Base-by-base conservation (phyloP, 495 filamentous ascomycete species). In the Podospora australis region DNA sequence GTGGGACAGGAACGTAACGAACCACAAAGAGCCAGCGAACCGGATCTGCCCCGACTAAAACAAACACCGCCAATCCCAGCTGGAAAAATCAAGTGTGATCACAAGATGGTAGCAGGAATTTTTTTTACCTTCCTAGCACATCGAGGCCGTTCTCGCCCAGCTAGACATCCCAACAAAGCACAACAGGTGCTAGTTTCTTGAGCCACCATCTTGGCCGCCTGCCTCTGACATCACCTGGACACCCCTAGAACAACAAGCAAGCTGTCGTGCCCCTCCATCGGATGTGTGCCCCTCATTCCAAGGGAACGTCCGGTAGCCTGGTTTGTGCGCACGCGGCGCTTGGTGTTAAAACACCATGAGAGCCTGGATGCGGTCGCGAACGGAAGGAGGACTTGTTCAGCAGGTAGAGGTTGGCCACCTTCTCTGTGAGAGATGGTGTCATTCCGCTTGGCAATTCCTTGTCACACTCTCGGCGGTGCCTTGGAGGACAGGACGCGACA, bases 391-490 rank as follows among this genome's bases (percentile, higher is more conserved):
- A 56, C 28, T 21, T 5, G 29, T n/a, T n/a, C n/a, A n/a, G n/a
- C n/a, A n/a, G n/a, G n/a, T n/a, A n/a, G n/a, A n/a, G 51, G 55
- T 54, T 54, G 55, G 55, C 44, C 36, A 19, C 19, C 11, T 23
- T 22, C 13, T 40, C 24, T 43, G 46, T 48, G 13, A 48, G 36
- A 2, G 50, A 60, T 60, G 51, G 53, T 60, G 59, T 54, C 59
- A 63, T 65, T 52, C 11, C 21, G 39, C 49, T 54, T 54, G 51
- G 51, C 51, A 54, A 20, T 4, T 28, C 21, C 36, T 42, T 43
- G 44, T 42, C 38, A 34, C 32, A 16, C 24, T n/a, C n/a, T 35
- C 20, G 11, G 46, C 8, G 35, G 42, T 23, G 32, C 46, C 22
- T 21, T n/a, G n/a, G n/a, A n/a, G n/a, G n/a, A n/a, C n/a, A n/a